Percentiles rank a stretch among this genome's conserved stretches.
Evolutionary conservation across 257 asterid genomes (phyloP).

Genomic region (Solanum bulbocastanum): DNA sequence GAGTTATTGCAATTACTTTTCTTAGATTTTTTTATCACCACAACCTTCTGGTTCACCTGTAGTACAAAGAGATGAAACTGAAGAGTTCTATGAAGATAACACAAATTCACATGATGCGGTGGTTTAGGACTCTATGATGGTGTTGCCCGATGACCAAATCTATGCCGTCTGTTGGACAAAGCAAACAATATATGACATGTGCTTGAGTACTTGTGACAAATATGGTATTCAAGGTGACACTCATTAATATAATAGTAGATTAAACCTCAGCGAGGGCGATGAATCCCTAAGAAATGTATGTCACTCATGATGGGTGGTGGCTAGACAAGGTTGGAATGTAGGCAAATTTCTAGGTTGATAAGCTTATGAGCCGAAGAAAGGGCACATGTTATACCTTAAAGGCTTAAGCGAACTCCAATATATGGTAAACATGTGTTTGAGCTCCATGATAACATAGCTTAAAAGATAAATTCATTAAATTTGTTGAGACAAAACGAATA

Average conservation of each 20-base stretch:
- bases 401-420: not conserved
- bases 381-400: not conserved
- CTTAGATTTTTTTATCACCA: not conserved
- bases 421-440: not conserved
- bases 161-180: not conserved
- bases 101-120: not conserved
- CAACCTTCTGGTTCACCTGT: not conserved
- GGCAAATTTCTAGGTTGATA: not conserved
- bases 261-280: not conserved
- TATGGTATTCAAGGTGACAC: not conserved
- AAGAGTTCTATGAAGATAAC: not conserved
- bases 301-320: not conserved
- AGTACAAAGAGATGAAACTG: not conserved
- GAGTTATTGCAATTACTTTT: not conserved
- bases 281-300: not conserved
- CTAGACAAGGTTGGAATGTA: not conserved
- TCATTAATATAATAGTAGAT: not conserved
- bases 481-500: no score
- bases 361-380: not conserved
- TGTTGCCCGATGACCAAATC: not conserved
- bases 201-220: not conserved
- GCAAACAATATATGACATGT: not conserved
- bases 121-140: not conserved
- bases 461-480: no score
- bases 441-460: no score